Percentiles rank a stretch among this genome's conserved stretches.
Evolutionary conservation across 305 asterid species (phyloP).

Genomic region (Fraxinus platypoda): DNA sequence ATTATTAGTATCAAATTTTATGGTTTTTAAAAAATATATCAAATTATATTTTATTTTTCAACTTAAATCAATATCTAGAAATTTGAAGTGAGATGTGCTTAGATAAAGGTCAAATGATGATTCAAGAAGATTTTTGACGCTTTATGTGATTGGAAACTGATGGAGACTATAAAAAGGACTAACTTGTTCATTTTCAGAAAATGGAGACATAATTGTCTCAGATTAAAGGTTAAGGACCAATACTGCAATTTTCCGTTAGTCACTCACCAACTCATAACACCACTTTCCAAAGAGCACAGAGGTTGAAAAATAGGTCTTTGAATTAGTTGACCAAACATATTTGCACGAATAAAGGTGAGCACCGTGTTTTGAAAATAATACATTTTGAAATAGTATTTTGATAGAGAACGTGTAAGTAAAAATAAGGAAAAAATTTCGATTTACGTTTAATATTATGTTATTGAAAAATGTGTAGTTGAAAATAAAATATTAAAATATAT

Average conservation of each 20-base stretch:
- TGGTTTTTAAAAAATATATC: neutral
- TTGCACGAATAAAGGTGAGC: neutral
- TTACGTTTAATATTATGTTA: too few relatives aligned
- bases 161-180: neutral
- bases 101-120: neutral
- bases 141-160: neutral
- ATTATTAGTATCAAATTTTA: neutral
- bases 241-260: neutral
- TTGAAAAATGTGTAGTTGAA: too few relatives aligned
- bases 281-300: neutral
- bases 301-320: neutral
- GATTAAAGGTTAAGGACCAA: neutral
- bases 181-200: neutral
- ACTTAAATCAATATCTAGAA: neutral
- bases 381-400: too few relatives aligned
- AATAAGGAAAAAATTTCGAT: too few relatives aligned
- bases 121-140: neutral
- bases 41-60: neutral
- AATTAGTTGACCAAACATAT: neutral
- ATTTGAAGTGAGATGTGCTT: neutral
- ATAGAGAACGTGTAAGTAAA: too few relatives aligned
- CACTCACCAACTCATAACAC: neutral
- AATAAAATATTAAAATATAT: too few relatives aligned
- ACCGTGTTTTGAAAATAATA: too few relatives aligned
- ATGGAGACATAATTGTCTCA: neutral